Evolutionary conservation across 768 basidiomycete species (phyloP), one percentile per base, ranked within the genome.

Genomic region (Trametopsis cervina): DNA sequence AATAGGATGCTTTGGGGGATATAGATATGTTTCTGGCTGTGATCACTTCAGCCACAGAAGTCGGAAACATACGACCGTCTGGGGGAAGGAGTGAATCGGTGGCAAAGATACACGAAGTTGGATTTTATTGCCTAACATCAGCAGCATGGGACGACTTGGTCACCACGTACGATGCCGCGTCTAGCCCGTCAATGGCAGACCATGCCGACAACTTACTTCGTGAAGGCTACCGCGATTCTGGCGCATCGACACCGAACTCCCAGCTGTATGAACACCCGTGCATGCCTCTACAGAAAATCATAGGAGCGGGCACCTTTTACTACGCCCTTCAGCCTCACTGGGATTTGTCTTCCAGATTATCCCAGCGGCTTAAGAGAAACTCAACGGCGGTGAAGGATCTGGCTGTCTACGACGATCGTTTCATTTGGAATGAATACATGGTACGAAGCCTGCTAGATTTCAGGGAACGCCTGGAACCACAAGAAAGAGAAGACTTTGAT

Each of bases 381-480:
- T 49, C 35, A 42, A 50, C 22, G 12, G 35, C 38, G 46, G 61
- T 63, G 35, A 69, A 68, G 52, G 81, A 87, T 56, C 61, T 75
- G 7, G 72, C 70, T 20, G 68, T 72, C n/a, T 90, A 83, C 56
- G 90, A 94, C 61, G 81, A 83, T 46, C 78, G 89, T 43, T 95
- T 94, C 61, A 78, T 98, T 11, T 99, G 95, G 95, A 99, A 99
- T 61, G 84, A 88, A 56, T 94, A 84, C 57, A 83, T 98, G 45
- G 77, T 94, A 39, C 75, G 82, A 37, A 89, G 90, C 58, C 68
- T 98, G 46, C 75, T 98, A 27, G 85, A 91, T 58, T 98, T 97
- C 66, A 73, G 96, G 42, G 81, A 85, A 44, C 73, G 85, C 40
- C 70, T 99, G 43, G 81, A 90, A 46, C 61, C 72, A 21, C 66